A percentile compares a stretch with the other conserved stretches of the same genome.
These are phyloP conservation scores for Chytriomyces sp. DNA, from an alignment of 192 early-diverging fungal genomes.

Conservation along the genomic window DNA sequence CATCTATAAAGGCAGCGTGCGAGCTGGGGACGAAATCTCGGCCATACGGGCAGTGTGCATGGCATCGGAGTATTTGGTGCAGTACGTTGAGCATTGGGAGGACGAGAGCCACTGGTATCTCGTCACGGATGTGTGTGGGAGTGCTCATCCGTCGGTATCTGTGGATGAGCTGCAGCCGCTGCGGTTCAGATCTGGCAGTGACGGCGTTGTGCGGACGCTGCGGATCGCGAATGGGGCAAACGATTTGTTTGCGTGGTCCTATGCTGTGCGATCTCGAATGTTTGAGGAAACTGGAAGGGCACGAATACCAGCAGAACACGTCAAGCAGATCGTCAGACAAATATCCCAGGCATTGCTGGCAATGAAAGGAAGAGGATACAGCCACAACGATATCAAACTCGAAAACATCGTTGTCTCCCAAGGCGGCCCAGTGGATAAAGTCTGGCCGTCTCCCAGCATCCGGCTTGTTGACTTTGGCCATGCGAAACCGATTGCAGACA, in stretches of 20 bases:
- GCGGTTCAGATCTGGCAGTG: neutral
- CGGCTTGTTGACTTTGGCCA: conserved; percentile 34
- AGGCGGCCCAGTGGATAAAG: neutral
- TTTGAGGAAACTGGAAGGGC: neutral
- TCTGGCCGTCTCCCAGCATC: neutral
- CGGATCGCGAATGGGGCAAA: conserved; percentile 2
- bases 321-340: conserved; percentile 45
- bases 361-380: conserved; percentile 50
- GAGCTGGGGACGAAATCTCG: neutral
- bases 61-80: neutral
- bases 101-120: conserved; percentile 30
- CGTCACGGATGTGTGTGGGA: conserved; percentile 32
- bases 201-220: neutral
- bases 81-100: conserved; percentile 7
- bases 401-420: conserved; percentile 57
- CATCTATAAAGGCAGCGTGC: conserved; percentile 14
- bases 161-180: neutral
- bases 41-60: neutral
- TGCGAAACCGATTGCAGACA: neutral
- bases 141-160: neutral
- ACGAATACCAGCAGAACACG: neutral
- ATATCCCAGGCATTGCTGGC: conserved; percentile 44
- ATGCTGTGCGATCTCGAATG: neutral
- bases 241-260: conserved; percentile 23
- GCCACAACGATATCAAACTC: conserved; percentile 66